Base-by-base conservation (phyloP, 768 basidiomycete genomes). In the Lentinula sp. region DNA sequence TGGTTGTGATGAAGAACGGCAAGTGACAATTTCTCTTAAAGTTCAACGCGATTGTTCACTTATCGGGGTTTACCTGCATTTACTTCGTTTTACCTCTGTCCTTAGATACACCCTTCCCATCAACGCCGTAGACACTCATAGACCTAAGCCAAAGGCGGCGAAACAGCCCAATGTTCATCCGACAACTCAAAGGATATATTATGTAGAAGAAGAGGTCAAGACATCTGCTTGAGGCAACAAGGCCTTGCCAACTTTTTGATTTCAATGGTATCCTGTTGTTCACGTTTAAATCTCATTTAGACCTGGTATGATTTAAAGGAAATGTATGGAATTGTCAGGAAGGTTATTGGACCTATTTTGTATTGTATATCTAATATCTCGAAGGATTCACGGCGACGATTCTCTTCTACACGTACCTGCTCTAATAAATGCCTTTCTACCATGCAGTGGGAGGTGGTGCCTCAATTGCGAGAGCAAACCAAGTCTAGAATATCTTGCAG, bases 1-100 rank as follows among this genome's bases (percentile, higher is more conserved):
- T 71, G 97, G 97, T 42, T 98, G 96, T 76, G 95, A 98, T 71
- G 97, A 99, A 71, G 95, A 95, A 71, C 82, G 95, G 90, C 88
- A 60, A 51, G 77, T 60, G 28, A 9, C 23, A 9, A 28, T 35
- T 16, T 58, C 11, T 13, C 21, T 32, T 23, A 16, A n/a, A 21
- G 18, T 13, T 43, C 16, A 4, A 43, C 6, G 42, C 6, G 42
- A 43, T 35, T 37, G 28, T 52, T 52, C 18, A 8, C 51, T 50
- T 28, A 50, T 28, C 6, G 49, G 18, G 49, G 49, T 1, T 5
- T 7, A 15, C 8, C 10, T 37, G 13, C 18, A 16, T 39, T 21
- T n/a, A 18, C 34, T n/a, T 23, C 5, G 53, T 21, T 18, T 48
- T 23, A 11, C n/a, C 40, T 45, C 3, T 21, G 48, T 37, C 54